Percentiles rank a stretch among this genome's conserved stretches.
phyloP scores from a whole-genome alignment of 2,329 filamentous ascomycete genomes.

The Aspergillus cejpii region DNA sequence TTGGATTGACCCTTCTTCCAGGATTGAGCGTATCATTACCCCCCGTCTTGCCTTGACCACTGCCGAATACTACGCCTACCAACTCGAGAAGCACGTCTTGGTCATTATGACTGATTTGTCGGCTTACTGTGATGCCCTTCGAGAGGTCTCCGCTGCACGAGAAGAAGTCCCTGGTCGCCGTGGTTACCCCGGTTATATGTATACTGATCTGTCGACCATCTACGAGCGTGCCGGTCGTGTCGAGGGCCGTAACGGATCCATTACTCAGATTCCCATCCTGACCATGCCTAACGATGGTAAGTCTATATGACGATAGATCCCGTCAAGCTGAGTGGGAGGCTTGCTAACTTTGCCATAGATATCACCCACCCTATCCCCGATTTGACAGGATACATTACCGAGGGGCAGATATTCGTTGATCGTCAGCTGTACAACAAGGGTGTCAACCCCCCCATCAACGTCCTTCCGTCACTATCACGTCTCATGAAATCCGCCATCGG shows the following conservation, averaged over 20 bases:
- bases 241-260: slow-evolving; percentile 91
- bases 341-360: slow-evolving; percentile 45
- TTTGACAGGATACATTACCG: slow-evolving; percentile 97
- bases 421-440: slow-evolving; percentile 91
- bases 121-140: slow-evolving; percentile 96
- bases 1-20: slow-evolving; percentile 34
- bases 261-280: slow-evolving; percentile 97
- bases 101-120: slow-evolving; percentile 98
- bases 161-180: slow-evolving; percentile 98
- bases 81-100: slow-evolving; percentile 98
- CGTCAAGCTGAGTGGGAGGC: not conserved
- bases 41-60: slow-evolving; percentile 96
- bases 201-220: slow-evolving; percentile 99
- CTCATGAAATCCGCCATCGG: slow-evolving; percentile 99
- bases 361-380: slow-evolving; percentile 99
- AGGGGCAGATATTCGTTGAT: slow-evolving; percentile 97
- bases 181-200: slow-evolving; percentile 99
- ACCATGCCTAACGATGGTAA: slow-evolving; percentile 97
- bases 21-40: slow-evolving; percentile 99
- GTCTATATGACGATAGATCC: slow-evolving; percentile 8
- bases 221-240: slow-evolving; percentile 99
- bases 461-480: slow-evolving; percentile 92
- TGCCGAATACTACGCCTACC: slow-evolving; percentile 99
- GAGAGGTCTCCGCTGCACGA: slow-evolving; percentile 94
- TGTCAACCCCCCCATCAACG: slow-evolving; percentile 98